Conservation (phyloP, 2,329 filamentous ascomycete species). For the Clonostachys sp. region DNA sequence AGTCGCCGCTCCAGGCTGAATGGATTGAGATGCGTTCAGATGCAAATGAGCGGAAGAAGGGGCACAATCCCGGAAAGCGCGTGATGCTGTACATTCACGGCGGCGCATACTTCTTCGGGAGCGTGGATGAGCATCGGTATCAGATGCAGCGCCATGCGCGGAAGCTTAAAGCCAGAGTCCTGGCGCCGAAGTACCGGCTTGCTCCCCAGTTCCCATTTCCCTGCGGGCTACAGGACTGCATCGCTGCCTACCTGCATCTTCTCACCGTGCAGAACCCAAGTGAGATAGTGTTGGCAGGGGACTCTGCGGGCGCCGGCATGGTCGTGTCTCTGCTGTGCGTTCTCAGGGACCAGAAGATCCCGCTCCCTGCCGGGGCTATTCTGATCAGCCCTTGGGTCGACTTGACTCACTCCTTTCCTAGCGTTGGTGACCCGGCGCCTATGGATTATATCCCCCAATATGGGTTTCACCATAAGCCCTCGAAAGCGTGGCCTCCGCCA, state of each 20-base stretch:
- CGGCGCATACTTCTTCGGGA: constrained; percentile 93
- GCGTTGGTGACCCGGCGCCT: constrained; percentile 66
- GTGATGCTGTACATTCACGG: constrained; percentile 95
- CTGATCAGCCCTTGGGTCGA: constrained; percentile 96
- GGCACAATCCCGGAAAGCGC: constrained; percentile 53
- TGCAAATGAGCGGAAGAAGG: constrained; percentile 59
- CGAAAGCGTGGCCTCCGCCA: constrained; percentile 86
- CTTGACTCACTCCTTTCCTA: constrained; percentile 91
- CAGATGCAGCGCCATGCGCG: constrained; percentile 94
- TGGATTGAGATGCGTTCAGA: constrained; percentile 96
- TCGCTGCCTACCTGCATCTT: constrained; percentile 83
- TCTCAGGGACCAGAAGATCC: constrained; percentile 76
- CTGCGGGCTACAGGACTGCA: constrained; percentile 83
- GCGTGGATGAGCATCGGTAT: constrained; percentile 95
- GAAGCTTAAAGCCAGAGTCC: constrained; percentile 84
- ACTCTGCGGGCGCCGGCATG: constrained; percentile 93
- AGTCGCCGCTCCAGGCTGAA: constrained; percentile 68
- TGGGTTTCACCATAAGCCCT: constrained; percentile 90
- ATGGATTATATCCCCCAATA: constrained; percentile 84
- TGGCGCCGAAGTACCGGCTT: constrained; percentile 83
- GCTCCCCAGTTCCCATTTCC: constrained; percentile 95
- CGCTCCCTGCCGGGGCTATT: constrained; percentile 83
- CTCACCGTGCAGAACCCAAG: constrained; percentile 71
- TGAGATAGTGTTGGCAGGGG: constrained; percentile 83
- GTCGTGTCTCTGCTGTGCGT: constrained; percentile 73